phyloP scores from a whole-genome alignment of 2,329 filamentous ascomycete species.

The Aspergillus neoniger region DNA sequence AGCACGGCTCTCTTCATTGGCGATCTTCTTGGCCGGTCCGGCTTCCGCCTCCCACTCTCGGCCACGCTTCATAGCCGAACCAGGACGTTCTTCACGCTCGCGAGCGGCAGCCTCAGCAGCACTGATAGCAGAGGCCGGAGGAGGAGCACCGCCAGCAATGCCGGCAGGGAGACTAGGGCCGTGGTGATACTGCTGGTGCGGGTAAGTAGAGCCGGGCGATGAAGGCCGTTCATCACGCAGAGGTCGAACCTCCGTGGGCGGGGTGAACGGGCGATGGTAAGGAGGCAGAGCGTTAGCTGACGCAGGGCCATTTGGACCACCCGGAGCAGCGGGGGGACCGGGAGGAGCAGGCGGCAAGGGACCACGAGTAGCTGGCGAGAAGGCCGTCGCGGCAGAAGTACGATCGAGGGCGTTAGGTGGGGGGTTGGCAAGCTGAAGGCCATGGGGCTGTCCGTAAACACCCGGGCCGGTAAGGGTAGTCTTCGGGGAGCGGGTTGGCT shows the following conservation, averaged over 20 bases:
- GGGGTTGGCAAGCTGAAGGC: conserved; percentile 53
- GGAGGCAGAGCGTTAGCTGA: conserved; percentile 57
- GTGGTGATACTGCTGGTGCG: conserved; percentile 76
- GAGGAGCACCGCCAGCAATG: conserved; percentile 69
- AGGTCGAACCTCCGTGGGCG: conserved; percentile 79
- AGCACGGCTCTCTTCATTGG: conserved; percentile 83
- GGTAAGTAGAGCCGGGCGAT: conserved; percentile 87
- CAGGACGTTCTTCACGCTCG: conserved; percentile 71
- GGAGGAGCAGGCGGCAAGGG: conserved; percentile 46
- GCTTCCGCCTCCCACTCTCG: conserved; percentile 92
- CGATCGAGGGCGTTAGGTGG: conserved; percentile 47
- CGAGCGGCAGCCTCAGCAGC: conserved; percentile 69
- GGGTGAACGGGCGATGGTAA: conserved; percentile 74
- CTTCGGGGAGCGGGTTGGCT: conserved; percentile 63
- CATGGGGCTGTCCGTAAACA: conserved; percentile 53
- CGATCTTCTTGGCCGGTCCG: conserved; percentile 72
- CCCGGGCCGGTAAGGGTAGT: conserved; percentile 55
- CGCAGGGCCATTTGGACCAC: conserved; percentile 57
- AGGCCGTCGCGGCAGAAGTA: conserved; percentile 32
- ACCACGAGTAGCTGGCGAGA: conserved; percentile 42
- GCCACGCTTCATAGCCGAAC: conserved; percentile 78
- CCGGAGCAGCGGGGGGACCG: conserved; percentile 43
- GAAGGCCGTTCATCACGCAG: conserved; percentile 81
- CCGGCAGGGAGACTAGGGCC: conserved; percentile 66
- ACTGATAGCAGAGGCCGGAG: conserved; percentile 65